Evolutionary conservation across 1,284 basidiomycete genomes (phyloP), one percentile per base, ranked within the genome.

Genomic region (Rhizopogon hawkerae): DNA sequence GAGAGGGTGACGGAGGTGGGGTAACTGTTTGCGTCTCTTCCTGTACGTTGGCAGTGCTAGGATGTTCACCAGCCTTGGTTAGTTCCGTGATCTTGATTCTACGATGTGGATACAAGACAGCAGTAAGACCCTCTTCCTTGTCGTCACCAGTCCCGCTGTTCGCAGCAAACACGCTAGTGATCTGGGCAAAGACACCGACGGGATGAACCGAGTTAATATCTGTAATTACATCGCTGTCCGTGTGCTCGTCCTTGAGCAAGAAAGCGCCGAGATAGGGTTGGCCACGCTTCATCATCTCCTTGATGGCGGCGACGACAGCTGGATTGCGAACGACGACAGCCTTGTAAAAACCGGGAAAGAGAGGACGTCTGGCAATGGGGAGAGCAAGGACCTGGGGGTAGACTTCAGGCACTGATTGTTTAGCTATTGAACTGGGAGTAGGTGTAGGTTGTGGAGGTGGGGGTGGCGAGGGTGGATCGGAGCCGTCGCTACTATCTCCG

Each of bases 211-310:
- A 84, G 68, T 89, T 80, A 46, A 92, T 69, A 61, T 89, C 86
- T 54, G 88, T 89, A 60, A 98, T 96, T 51, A 95, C 81, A 67
- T 98, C 96, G 59, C 86, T 87, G 68, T 98, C 95, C 50, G 85
- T 78, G 57, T 92, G 83, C 57, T 93, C 90, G 65, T 98, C 93
- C 73, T 97, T 98, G 61, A 98, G 83, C 37, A 98, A 70, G 75
- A 98, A 98, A 21, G 95, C 96, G 51, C 96, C 95, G 53, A 99
- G 82, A 69, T 98, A 98, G 0, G 94, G 94, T 68, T 98, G 95
- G 2, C 95, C 94, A 46, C 92, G 89, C 61, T 89, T 85, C 79
- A 97, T 90, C 77, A 95, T 90, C 62, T 98, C 93, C 70, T 94
- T 91, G 63, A 98, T 92, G 4, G 93, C 93, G 14, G 88, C 83